Percentiles rank a stretch among this genome's conserved stretches.
Conservation (phyloP, 2,329 filamentous ascomycete genomes). For the Fusarium lateritium region DNA sequence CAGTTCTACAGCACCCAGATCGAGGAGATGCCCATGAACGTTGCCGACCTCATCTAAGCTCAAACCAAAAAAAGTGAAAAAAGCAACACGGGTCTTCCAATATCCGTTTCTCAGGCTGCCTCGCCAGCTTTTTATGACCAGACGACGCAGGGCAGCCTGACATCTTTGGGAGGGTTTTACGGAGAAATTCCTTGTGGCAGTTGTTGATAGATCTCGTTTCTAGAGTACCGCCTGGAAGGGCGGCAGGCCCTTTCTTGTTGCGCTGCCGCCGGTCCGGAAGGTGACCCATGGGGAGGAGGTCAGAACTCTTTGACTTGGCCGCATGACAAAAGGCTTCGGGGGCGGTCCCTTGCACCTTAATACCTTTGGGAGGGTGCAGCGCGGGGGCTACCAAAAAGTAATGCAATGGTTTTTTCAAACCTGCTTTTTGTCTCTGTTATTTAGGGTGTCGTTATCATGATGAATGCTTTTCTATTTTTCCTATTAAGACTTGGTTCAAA, state of each 20-base stretch:
- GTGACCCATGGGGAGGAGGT: constrained; percentile 51
- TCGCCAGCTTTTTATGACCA: constrained; percentile 38
- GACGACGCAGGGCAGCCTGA: constrained; percentile 49
- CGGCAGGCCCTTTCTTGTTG: constrained; percentile 23
- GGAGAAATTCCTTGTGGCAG: constrained; percentile 55
- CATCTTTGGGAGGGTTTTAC: constrained; percentile 51
- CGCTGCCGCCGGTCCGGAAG: constrained; percentile 49
- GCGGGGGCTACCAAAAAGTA: constrained; percentile 60
- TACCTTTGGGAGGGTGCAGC: constrained; percentile 53
- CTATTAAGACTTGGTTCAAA: constrained; percentile 13
- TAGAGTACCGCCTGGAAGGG: constrained; percentile 53
- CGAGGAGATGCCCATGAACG: constrained; percentile 99
- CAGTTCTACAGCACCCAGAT: constrained; percentile 99
- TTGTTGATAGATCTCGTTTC: constrained; percentile 60
- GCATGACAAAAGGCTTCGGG: constrained; percentile 55
- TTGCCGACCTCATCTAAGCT: constrained; percentile 80
- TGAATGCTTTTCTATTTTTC: constrained; percentile 48
- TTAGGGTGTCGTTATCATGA: constrained; percentile 56
- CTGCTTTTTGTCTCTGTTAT: constrained; percentile 56
- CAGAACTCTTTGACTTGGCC: constrained; percentile 49
- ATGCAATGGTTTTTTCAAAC: constrained; percentile 56
- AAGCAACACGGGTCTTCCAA: constrained; percentile 43
- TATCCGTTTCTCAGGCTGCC: constrained; percentile 46
- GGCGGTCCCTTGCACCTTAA: constrained; percentile 58
- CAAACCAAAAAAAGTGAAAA: constrained; percentile 43